Percentiles rank a stretch among this genome's conserved stretches.
These are phyloP conservation scores for Porcisia hertigi DNA, from an alignment of 208 protist genomes.

Conservation along the genomic window DNA sequence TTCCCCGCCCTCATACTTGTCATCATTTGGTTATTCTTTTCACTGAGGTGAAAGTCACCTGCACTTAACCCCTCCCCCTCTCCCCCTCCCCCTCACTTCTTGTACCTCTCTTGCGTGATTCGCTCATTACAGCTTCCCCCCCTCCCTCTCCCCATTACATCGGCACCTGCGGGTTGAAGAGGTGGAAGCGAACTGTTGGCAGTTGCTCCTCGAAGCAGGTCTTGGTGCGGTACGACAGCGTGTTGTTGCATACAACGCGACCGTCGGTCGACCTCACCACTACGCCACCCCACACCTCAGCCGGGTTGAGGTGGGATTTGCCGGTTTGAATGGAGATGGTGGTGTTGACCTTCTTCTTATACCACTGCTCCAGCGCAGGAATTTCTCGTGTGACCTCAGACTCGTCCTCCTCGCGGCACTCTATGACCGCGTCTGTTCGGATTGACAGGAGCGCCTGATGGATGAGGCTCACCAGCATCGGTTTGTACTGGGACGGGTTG, in stretches of 20 bases:
- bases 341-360: slow-evolving; percentile 49
- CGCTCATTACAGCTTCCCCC: slow-evolving; percentile 1
- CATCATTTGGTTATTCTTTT: background rate
- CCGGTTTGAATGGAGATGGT: slow-evolving; percentile 49
- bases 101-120: background rate
- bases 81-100: background rate
- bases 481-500: slow-evolving; percentile 63
- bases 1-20: background rate
- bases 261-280: slow-evolving; percentile 70
- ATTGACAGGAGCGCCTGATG: slow-evolving; percentile 80
- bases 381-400: slow-evolving; percentile 45
- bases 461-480: slow-evolving; percentile 66
- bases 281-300: slow-evolving; percentile 83
- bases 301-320: slow-evolving; percentile 61
- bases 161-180: slow-evolving; percentile 76
- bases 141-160: background rate
- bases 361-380: slow-evolving; percentile 67
- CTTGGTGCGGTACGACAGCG: slow-evolving; percentile 80
- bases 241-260: slow-evolving; percentile 90
- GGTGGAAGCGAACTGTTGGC: slow-evolving; percentile 86
- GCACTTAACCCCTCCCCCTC: background rate
- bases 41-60: background rate
- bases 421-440: slow-evolving; percentile 68
- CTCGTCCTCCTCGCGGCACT: slow-evolving; percentile 77
- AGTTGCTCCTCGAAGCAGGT: slow-evolving; percentile 89